Evolutionary conservation across 805 yeast species (phyloP).

Genomic region (Metschnikowia orientalis): DNA sequence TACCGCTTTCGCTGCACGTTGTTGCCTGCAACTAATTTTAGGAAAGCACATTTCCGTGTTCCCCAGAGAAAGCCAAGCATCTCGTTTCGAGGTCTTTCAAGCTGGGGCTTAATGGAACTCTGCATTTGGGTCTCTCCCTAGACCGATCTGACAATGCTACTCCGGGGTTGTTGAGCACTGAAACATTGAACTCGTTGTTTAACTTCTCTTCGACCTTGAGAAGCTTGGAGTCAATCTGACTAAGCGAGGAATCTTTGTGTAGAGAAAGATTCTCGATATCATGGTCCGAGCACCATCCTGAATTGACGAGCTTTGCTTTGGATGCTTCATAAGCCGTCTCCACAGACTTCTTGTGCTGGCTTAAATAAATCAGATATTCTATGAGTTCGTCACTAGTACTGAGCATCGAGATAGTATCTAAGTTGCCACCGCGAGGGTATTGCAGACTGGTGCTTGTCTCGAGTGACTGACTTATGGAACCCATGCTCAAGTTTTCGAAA

Average conservation of each 20-base stretch:
- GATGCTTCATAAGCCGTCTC: constrained; percentile 33
- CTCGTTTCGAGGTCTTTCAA: constrained; percentile 32
- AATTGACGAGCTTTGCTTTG: constrained; percentile 26
- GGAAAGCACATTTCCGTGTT: too few relatives aligned
- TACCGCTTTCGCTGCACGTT: too few relatives aligned
- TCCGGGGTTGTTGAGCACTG: constrained; percentile 18
- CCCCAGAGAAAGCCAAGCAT: constrained; percentile 25
- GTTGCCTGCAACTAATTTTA: too few relatives aligned
- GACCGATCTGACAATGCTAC: constrained; percentile 3
- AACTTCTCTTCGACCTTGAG: constrained; percentile 35
- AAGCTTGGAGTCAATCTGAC: constrained; percentile 37
- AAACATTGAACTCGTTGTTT: constrained; percentile 25
- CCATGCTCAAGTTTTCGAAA: constrained; percentile 26
- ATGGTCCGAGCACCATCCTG: constrained; percentile 42
- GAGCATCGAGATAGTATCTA: constrained; percentile 19
- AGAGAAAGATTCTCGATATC: constrained; percentile 34
- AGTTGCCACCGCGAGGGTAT: too few relatives aligned
- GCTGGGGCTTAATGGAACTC: constrained; percentile 25
- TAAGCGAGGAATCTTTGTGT: constrained; percentile 34
- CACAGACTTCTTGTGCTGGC: constrained; percentile 30
- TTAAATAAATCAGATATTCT: constrained; percentile 30
- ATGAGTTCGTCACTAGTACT: constrained; percentile 24
- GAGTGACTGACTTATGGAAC: too few relatives aligned
- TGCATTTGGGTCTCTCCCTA: constrained; percentile 2
- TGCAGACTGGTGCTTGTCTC: too few relatives aligned